Base-by-base conservation (phyloP, 2,329 filamentous ascomycete species). In the Aspergillus jensenii region DNA sequence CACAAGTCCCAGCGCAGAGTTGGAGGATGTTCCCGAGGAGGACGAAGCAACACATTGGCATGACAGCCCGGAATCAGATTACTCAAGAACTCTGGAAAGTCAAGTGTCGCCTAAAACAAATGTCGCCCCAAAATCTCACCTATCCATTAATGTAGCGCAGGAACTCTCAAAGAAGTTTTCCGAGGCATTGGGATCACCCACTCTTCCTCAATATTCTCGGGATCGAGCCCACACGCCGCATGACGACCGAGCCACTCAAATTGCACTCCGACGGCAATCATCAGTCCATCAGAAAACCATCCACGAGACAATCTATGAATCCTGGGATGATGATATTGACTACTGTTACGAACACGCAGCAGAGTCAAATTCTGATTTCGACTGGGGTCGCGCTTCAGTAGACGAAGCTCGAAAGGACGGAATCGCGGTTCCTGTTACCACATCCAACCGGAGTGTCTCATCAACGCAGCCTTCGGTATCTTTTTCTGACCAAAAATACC, bases 321-420 rank as follows among this genome's bases (percentile, higher is more conserved):
- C 80, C 1, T 87, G 84, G 84, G 84, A 87, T 64, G 83, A 84
- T 40, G 83, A 85, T 59, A 83, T 87, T 56, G 84, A 87, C 62
- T 86, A 83, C 65, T 85, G 82, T 65, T 87, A 87, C 63, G 81
- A 86, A 59, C 81, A 85, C 66, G 82, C 82, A 25, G 80, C 84
- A 6, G 84, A 87, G 68, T 83, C 84, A 2, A 81, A 83, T 52
- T 86, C 82, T 62, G 78, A 87, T 60, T 85, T 85, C 57, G 82
- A 86, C 58, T 87, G 84, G 83, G 76, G 80, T 56, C 74, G 67
- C 51, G 66, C 60, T 51, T 68, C 74, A 47, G 31, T 74, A 6
- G 73, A 76, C 9, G 70, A 74, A 45, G 51, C 61, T n/a, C 62
- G 65, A 40, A 59, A 56, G 4, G 59, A 59, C 21, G 59, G 59